phyloP scores from a whole-genome alignment of 2,329 filamentous ascomycete genomes.

The Rutstroemia sp. region DNA sequence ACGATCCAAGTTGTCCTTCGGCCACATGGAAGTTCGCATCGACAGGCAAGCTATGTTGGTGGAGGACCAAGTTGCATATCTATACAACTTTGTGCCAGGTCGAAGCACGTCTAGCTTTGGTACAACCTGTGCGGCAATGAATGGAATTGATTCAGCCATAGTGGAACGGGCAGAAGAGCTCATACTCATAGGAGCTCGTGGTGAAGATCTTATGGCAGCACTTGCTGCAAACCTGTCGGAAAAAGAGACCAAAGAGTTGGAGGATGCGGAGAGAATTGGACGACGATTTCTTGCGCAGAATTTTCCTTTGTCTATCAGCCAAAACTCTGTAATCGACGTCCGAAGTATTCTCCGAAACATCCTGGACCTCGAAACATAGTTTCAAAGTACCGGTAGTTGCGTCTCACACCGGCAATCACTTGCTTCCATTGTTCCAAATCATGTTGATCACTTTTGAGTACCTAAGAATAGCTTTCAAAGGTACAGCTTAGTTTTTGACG shows the following conservation, averaged over 20 bases:
- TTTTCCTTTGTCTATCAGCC: constrained; percentile 19
- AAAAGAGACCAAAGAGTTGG: constrained; percentile 58
- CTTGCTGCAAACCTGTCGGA: constrained; percentile 62
- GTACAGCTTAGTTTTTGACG: neutral
- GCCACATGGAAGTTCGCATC: constrained; percentile 64
- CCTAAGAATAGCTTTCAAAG: neutral
- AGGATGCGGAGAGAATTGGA: constrained; percentile 56
- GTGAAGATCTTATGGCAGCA: constrained; percentile 64
- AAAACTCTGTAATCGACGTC: constrained; percentile 17
- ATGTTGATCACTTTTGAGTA: neutral
- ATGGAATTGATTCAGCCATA: constrained; percentile 67
- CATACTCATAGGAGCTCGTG: constrained; percentile 56
- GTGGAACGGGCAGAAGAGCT: constrained; percentile 71
- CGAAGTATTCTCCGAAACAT: constrained; percentile 25
- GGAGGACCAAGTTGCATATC: constrained; percentile 61
- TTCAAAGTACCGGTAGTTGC: constrained; percentile 4
- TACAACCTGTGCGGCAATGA: constrained; percentile 75
- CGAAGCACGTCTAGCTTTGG: constrained; percentile 78
- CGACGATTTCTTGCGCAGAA: constrained; percentile 45
- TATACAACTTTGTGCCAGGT: constrained; percentile 64
- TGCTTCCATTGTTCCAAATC: neutral
- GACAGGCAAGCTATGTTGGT: constrained; percentile 42
- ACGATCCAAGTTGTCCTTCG: constrained; percentile 48
- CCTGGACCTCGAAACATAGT: constrained; percentile 15
- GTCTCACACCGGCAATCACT: neutral